A percentile compares a stretch with the other conserved stretches of the same genome.
Evolutionary conservation across 805 yeast species (phyloP).

Genomic region (Ogataea glucozyma): DNA sequence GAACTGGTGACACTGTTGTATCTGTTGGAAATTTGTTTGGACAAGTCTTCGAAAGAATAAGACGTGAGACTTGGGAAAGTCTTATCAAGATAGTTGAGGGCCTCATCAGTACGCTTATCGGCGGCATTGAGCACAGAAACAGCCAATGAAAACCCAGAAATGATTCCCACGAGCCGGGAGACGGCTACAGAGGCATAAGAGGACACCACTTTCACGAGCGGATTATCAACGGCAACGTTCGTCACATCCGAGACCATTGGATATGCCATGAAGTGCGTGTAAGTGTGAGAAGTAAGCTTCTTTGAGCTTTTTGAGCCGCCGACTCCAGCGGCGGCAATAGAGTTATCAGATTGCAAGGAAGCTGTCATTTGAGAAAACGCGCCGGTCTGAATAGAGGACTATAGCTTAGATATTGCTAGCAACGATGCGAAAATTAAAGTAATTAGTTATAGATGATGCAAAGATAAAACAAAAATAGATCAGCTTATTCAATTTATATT

Average conservation of each 20-base stretch:
- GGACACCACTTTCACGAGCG: constrained; percentile 21
- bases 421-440: not conserved
- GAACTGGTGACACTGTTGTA: constrained; percentile 15
- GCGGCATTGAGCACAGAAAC: constrained; percentile 22
- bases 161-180: constrained; percentile 13
- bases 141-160: constrained; percentile 23
- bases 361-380: constrained; percentile 9
- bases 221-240: constrained; percentile 18
- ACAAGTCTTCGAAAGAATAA: constrained; percentile 21
- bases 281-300: constrained; percentile 20
- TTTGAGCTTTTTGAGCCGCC: constrained; percentile 4
- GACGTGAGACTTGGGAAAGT: constrained; percentile 32
- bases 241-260: constrained; percentile 33
- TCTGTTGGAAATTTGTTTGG: constrained; percentile 8
- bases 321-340: constrained; percentile 5
- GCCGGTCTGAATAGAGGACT: too few species aligned
- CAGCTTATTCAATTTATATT: too few species aligned
- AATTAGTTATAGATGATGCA: not conserved
- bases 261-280: constrained; percentile 33
- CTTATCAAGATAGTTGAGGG: constrained; percentile 32
- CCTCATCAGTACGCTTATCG: constrained; percentile 27
- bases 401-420: too few species aligned
- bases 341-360: constrained; percentile 6
- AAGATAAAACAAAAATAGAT: too few species aligned
- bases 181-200: constrained; percentile 18